Evolutionary conservation across 805 yeast genomes (phyloP), one percentile per base, ranked within the genome.

Genomic region (Candida easanensis): DNA sequence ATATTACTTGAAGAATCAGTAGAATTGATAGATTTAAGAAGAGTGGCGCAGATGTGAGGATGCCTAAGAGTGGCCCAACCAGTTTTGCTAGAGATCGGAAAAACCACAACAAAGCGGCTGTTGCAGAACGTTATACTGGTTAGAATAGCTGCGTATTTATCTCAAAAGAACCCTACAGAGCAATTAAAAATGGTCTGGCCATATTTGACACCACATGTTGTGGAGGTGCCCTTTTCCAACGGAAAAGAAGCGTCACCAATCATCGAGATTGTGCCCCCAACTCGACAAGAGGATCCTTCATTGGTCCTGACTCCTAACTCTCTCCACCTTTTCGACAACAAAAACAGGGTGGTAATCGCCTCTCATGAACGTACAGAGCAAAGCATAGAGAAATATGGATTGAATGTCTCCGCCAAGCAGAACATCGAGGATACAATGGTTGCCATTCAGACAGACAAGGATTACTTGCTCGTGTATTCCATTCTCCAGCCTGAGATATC

Each of bases 331-430:
- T 52, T 63, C 34, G 62, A 71, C 47, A 62, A 61, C 36, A 37
- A 36, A 26, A 65, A 70, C 9, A 50, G 64, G 10, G 46, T 68
- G 7, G 64, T 67, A 1, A 39, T 70, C 9, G 56, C 69, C 1
- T 42, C 54, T 2, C 73, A 72, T 43, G 44, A 49, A 10, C 51
- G 78, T 46, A 50, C 64, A 0, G 33, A 25, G 5, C 62, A 63
- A 19, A 66, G 73, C 2, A 36, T 72, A 1, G 56, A 61, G 20
- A 60, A 59, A 32, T 68, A 70, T 51, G 79, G 79, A 1, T 3
- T 33, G 2, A 73, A 73, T 43, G 34, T 48, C 5, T 39, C 49
- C 2, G 45, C 64, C 1, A 63, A 62, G 42, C 46, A 47, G 19
- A 60, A 60, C 14, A 43, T 54, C 5, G 63, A 66, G 39, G 49